These are phyloP conservation scores for Talaromyces adpressus DNA, from an alignment of 495 filamentous ascomycete species.

Conservation along the genomic window DNA sequence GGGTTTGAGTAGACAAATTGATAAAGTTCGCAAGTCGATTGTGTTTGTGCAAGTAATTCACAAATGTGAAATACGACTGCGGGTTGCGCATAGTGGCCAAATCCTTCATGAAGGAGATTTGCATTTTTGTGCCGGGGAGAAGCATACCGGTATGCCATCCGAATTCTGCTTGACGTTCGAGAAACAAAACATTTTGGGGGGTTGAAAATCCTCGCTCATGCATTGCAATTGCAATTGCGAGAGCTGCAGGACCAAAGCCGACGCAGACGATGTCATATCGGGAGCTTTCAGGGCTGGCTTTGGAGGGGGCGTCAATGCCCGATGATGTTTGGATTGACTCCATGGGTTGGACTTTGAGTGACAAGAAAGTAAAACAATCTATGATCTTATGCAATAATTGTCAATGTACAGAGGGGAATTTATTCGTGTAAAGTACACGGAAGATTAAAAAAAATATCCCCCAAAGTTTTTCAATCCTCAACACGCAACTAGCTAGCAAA, in stretches of 20 bases:
- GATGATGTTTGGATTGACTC: not conserved
- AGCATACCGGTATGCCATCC: conserved; percentile 95
- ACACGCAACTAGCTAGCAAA: not conserved
- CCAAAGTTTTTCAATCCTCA: not conserved
- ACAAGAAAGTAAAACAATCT: not conserved
- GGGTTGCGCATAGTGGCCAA: conserved; percentile 84
- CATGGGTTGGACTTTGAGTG: not conserved
- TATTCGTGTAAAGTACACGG: not conserved
- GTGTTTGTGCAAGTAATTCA: conserved; percentile 83
- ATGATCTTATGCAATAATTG: not conserved
- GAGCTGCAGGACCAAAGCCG: conserved; percentile 87
- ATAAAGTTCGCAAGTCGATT: conserved; percentile 78
- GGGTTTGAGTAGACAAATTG: conserved; percentile 83
- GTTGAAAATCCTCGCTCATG: conserved; percentile 48
- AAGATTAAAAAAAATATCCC: not conserved
- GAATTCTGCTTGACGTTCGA: conserved; percentile 79
- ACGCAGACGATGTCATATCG: conserved; percentile 77
- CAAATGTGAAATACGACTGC: conserved; percentile 85
- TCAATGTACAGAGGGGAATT: not conserved
- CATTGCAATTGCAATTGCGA: conserved; percentile 86
- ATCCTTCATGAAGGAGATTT: conserved; percentile 97
- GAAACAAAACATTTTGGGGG: conserved; percentile 65
- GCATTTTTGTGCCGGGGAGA: conserved; percentile 88
- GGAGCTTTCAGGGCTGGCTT: not conserved
- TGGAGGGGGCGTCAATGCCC: not conserved